phyloP scores from a whole-genome alignment of 1,284 basidiomycete genomes.

The Cystobasidium sp. region DNA sequence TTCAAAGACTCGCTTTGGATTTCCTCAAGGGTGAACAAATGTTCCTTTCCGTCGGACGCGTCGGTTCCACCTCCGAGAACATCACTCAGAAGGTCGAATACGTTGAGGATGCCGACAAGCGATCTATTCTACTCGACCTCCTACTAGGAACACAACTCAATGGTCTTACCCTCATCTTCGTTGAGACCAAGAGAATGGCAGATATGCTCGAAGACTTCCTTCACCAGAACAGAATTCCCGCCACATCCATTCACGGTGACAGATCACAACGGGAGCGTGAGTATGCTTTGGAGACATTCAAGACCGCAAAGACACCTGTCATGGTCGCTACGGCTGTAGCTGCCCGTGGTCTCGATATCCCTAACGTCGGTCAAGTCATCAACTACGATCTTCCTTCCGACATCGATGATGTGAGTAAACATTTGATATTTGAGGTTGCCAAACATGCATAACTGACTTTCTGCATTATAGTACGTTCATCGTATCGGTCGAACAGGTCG shows the following conservation, averaged over 20 bases:
- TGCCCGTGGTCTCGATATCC: slow-evolving; percentile 98
- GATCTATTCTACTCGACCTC: slow-evolving; percentile 92
- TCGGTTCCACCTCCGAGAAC: slow-evolving; percentile 98
- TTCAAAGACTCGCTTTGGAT: slow-evolving; percentile 66
- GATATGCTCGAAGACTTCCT: slow-evolving; percentile 98
- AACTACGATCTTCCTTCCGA: slow-evolving; percentile 99
- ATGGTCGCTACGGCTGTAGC: slow-evolving; percentile 98
- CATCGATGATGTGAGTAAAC: slow-evolving; percentile 79
- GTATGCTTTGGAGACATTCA: slow-evolving; percentile 92
- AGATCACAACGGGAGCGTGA: slow-evolving; percentile 98
- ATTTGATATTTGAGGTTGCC: no score
- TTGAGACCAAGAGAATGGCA: slow-evolving; percentile 99
- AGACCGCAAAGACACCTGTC: slow-evolving; percentile 89
- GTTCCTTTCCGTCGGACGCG: slow-evolving; percentile 97
- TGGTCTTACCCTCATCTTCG: slow-evolving; percentile 93
- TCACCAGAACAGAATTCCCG: slow-evolving; percentile 77
- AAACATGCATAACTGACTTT: neutral
- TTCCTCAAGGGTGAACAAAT: slow-evolving; percentile 69
- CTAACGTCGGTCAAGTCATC: slow-evolving; percentile 98
- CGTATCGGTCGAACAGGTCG: slow-evolving; percentile 99
- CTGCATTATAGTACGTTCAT: slow-evolving; percentile 72
- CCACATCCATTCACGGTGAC: slow-evolving; percentile 98
- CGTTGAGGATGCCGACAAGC: slow-evolving; percentile 96
- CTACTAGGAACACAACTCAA: slow-evolving; percentile 63
- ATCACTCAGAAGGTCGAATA: slow-evolving; percentile 99